phyloP scores from a whole-genome alignment of 768 basidiomycete species.

The Leccinum pellstonianum region DNA sequence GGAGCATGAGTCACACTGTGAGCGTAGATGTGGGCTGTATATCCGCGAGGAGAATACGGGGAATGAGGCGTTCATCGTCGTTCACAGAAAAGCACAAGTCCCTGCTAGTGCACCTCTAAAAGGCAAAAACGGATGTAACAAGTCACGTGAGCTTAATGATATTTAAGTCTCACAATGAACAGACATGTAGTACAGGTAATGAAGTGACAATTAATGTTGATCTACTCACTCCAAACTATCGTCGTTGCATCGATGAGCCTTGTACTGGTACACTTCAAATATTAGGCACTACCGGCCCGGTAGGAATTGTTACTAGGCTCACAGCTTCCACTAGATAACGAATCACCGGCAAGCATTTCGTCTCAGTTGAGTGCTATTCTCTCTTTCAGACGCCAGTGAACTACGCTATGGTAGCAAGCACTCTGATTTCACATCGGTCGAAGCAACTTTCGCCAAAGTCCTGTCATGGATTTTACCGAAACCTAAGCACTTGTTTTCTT shows the following conservation, averaged over 20 bases:
- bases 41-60: slow-evolving; percentile 63
- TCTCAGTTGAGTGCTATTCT: not conserved
- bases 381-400: not conserved
- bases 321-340: not conserved
- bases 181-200: no score
- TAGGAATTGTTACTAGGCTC: no score
- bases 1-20: slow-evolving; percentile 59
- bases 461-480: not conserved
- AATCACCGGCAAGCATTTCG: not conserved
- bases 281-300: no score
- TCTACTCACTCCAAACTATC: not conserved
- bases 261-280: not conserved
- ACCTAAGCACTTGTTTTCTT: not conserved
- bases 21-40: slow-evolving; percentile 62
- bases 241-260: not conserved
- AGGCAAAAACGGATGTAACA: not conserved
- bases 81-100: slow-evolving; percentile 2
- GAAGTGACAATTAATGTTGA: not conserved
- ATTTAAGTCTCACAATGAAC: no score
- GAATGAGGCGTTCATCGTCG: slow-evolving; percentile 47
- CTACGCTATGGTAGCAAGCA: not conserved
- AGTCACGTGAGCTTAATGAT: not conserved
- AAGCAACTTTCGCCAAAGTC: not conserved
- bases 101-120: not conserved
- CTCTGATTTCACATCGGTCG: not conserved